Evolutionary conservation across 2,329 filamentous ascomycete species (phyloP).

Genomic region (Beauveria bassiana): DNA sequence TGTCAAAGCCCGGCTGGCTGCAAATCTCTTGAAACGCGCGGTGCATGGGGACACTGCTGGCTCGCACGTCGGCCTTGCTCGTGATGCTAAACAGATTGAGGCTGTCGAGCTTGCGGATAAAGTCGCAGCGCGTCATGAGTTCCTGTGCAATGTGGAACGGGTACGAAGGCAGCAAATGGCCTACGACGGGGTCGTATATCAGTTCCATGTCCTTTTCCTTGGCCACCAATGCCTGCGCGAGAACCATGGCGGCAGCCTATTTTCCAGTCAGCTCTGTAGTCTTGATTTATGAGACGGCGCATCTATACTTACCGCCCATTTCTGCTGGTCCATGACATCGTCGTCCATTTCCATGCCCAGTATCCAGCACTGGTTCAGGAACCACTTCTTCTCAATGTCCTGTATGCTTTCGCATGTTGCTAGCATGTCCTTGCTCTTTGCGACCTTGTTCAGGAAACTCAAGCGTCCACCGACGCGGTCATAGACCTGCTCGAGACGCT

Average conservation of each 20-base stretch:
- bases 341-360: conserved; percentile 76
- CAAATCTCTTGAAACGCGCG: conserved; percentile 84
- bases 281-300: not conserved
- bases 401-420: conserved; percentile 67
- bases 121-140: conserved; percentile 93
- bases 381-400: conserved; percentile 65
- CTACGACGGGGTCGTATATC: conserved; percentile 56
- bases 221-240: conserved; percentile 86
- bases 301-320: conserved; percentile 66
- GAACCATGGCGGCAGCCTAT: conserved; percentile 82
- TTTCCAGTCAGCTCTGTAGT: not conserved
- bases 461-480: conserved; percentile 79
- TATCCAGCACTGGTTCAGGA: conserved; percentile 69
- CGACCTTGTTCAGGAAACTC: conserved; percentile 81
- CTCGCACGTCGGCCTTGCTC: conserved; percentile 75
- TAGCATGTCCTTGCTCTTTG: conserved; percentile 78
- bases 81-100: conserved; percentile 95
- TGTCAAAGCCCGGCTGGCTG: conserved; percentile 64
- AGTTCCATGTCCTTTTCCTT: conserved; percentile 59
- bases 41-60: conserved; percentile 95
- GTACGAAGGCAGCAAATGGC: conserved; percentile 72
- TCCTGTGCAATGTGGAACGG: conserved; percentile 77
- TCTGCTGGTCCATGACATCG: conserved; percentile 97
- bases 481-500: conserved; percentile 70
- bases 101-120: conserved; percentile 86